A percentile compares a stretch with the other conserved stretches of the same genome.
These are phyloP conservation scores for Penstemon eatonii DNA, from an alignment of 257 asterid genomes.

Conservation along the genomic window DNA sequence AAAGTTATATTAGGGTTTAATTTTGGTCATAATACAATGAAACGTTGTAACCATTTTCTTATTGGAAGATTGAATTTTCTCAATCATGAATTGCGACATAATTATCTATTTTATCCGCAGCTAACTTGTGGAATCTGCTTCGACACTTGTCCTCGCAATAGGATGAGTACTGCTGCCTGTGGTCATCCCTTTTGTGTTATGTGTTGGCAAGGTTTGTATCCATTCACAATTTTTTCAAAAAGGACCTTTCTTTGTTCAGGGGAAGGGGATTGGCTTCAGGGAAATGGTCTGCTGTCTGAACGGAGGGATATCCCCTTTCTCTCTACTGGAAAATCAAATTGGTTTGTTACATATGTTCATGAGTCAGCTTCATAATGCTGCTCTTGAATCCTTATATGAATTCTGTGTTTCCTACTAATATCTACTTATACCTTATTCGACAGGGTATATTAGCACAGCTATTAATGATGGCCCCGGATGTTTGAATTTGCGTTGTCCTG, in stretches of 20 bases:
- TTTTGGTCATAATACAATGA: conserved; percentile 6
- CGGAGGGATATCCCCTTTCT: not conserved
- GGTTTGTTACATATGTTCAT: not conserved
- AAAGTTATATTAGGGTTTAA: conserved; percentile 23
- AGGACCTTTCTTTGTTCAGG: conserved; percentile 11
- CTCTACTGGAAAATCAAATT: not conserved
- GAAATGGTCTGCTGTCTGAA: not conserved
- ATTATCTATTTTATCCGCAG: conserved; percentile 44
- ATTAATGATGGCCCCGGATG: conserved; percentile 93
- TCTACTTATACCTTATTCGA: conserved; percentile 31
- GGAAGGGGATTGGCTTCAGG: not conserved
- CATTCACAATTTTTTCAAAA: not conserved
- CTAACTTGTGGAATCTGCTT: conserved; percentile 95
- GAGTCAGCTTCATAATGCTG: not conserved
- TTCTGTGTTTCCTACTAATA: not conserved
- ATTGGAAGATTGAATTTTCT: conserved; percentile 3
- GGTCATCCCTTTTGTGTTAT: conserved; percentile 76
- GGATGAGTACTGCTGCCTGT: conserved; percentile 67
- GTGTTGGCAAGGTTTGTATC: conserved; percentile 80
- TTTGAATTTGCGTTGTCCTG: conserved; percentile 84
- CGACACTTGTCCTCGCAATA: conserved; percentile 54
- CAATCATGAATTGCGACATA: conserved; percentile 18
- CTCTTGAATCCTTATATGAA: not conserved
- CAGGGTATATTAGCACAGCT: conserved; percentile 73
- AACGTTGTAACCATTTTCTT: not conserved